Evolutionary conservation across 1,284 basidiomycete species (phyloP), one percentile per base, ranked within the genome.

Genomic region (Puccinia horiana): DNA sequence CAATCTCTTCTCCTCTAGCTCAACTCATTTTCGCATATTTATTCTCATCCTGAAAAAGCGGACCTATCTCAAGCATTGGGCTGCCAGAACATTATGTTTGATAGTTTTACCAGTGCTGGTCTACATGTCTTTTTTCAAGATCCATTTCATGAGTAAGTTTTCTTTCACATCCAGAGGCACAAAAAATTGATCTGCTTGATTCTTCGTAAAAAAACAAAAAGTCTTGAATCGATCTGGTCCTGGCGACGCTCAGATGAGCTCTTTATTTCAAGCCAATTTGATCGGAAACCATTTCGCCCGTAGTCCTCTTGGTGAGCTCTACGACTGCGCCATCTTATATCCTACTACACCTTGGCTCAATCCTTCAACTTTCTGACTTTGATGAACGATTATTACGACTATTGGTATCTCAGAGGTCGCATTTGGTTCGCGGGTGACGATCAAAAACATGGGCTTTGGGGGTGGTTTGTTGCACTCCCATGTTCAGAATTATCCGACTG

Each of bases 371-470:
- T n/a, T n/a, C n/a, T n/a, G n/a, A n/a, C n/a, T n/a, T n/a, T n/a
- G n/a, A n/a, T n/a, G n/a, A n/a, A n/a, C 8, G 20, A 20, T 20
- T 6, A 35, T 65, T 18, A n/a, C 20, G 40, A 3, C 2, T 3
- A 35, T 40, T 4, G 4, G 8, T 35, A 35, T 23, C 76, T 26
- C 86, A 93, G 96, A 98, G 85, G 88, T 97, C 83, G 96, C 95
- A 0, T 92, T 91, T 84, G 96, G 96, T 16, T 97, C 95, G 49
- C 94, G 92, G 86, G 85, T 99, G 77, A 97, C 96, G 0, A 89
- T 99, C 47, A 99, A 99, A 87, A 99, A 98, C 88, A 94, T 96
- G 90, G 96, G 96, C 23, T 98, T 94, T 89, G 97, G 96, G 44
- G 96, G 96, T 80, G 96, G 97, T 58, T 90, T 99, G 4, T 89